These are phyloP conservation scores for Ustilago shanxiensis DNA, from an alignment of 1,284 basidiomycete genomes.

Conservation along the genomic window DNA sequence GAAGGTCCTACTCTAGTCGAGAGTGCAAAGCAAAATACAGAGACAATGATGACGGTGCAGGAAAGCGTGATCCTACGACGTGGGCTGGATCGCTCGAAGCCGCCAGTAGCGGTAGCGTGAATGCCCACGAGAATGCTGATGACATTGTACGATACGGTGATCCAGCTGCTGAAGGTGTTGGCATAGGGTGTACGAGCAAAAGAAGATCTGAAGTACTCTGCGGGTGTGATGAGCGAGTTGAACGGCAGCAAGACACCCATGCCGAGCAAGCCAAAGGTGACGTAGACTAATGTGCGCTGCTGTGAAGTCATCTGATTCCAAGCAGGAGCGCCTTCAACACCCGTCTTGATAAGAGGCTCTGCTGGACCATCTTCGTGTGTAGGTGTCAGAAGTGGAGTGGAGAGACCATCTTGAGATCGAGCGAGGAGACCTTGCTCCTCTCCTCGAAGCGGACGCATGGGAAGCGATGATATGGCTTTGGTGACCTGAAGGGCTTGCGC, in stretches of 20 bases:
- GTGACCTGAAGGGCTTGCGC: conserved; percentile 11
- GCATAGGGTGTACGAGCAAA: conserved; percentile 47
- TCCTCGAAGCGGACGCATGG: conserved; percentile 42
- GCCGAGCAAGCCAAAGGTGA: conserved; percentile 51
- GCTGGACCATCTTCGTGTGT: conserved; percentile 31
- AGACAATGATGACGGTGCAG: conserved; percentile 34
- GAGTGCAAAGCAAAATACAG: conserved; percentile 41
- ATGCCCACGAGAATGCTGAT: conserved; percentile 60
- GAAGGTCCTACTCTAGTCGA: conserved; percentile 32
- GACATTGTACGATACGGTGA: conserved; percentile 58
- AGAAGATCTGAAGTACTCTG: conserved; percentile 62
- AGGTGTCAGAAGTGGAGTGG: conserved; percentile 25
- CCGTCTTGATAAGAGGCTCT: conserved; percentile 47
- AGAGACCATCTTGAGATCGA: conserved; percentile 21
- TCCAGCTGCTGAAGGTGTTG: conserved; percentile 63
- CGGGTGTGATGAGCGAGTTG: conserved; percentile 65
- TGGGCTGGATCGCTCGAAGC: conserved; percentile 48
- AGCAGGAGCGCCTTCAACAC: conserved; percentile 48
- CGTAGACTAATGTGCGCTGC: conserved; percentile 38
- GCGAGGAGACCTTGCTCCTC: conserved; percentile 50
- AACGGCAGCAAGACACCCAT: conserved; percentile 52
- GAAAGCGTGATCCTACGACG: conserved; percentile 41
- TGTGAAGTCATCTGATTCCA: conserved; percentile 36
- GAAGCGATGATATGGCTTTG: conserved; percentile 36
- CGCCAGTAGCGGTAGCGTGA: conserved; percentile 50